Evolutionary conservation across 2,329 filamentous ascomycete species (phyloP).

Genomic region (Exserohilum turcica): DNA sequence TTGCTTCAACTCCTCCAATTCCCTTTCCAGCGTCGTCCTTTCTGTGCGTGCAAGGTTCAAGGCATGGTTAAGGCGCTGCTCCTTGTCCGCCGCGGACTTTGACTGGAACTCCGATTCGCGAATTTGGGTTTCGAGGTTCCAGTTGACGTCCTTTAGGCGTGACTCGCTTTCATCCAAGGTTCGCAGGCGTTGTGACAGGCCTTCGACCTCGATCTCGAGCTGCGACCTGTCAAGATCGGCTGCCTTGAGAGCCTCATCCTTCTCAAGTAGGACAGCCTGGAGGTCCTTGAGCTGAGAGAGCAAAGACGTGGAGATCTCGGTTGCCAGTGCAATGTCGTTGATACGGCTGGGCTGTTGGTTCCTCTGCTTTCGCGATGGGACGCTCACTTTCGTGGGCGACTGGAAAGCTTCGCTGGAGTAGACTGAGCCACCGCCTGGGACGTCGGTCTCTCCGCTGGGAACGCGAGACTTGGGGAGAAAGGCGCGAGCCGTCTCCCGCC

Average conservation of each 20-base stretch:
- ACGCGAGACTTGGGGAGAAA: conserved; percentile 83
- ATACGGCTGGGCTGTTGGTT: conserved; percentile 88
- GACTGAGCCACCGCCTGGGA: conserved; percentile 45
- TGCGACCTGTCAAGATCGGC: conserved; percentile 75
- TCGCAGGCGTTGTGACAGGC: conserved; percentile 78
- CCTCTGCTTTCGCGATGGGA: conserved; percentile 84
- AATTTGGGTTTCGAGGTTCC: conserved; percentile 90
- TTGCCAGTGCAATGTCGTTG: conserved; percentile 97
- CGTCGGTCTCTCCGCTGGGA: conserved; percentile 59
- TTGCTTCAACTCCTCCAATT: conserved; percentile 88
- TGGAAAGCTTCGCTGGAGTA: conserved; percentile 83
- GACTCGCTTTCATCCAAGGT: conserved; percentile 91
- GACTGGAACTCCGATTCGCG: conserved; percentile 78
- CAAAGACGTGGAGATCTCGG: conserved; percentile 93
- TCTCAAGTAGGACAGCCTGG: conserved; percentile 81
- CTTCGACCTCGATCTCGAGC: conserved; percentile 81
- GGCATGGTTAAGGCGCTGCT: conserved; percentile 77
- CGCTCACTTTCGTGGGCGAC: conserved; percentile 86
- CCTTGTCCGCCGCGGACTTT: conserved; percentile 78
- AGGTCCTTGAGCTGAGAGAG: conserved; percentile 92
- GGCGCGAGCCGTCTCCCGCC: conserved; percentile 83
- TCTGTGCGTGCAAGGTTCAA: conserved; percentile 73
- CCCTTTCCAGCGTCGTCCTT: conserved; percentile 78
- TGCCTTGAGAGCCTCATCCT: conserved; percentile 82
- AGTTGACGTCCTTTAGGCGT: conserved; percentile 97